These are phyloP conservation scores for Tuber brumale DNA, from an alignment of 495 filamentous ascomycete species.

Conservation along the genomic window DNA sequence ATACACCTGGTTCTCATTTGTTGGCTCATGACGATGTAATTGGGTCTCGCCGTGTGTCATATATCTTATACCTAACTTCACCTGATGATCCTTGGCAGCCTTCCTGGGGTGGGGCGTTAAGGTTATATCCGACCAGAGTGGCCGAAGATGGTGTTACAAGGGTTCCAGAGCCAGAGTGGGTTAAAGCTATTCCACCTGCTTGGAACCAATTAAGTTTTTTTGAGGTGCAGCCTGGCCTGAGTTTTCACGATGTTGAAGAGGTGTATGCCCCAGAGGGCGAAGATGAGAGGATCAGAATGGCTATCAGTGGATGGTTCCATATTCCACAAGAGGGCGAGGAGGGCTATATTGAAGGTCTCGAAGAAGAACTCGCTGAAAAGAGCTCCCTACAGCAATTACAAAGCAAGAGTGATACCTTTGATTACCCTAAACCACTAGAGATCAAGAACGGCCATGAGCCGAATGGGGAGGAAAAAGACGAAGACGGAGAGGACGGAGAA, in stretches of 20 bases:
- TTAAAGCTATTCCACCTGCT: slow-evolving; percentile 76
- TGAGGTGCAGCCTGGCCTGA: slow-evolving; percentile 91
- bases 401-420: slow-evolving; percentile 79
- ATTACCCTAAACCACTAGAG: slow-evolving; percentile 62
- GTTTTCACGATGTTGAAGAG: slow-evolving; percentile 98
- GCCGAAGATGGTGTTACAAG: slow-evolving; percentile 63
- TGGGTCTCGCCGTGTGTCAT: slow-evolving; percentile 83
- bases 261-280: slow-evolving; percentile 62
- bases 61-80: slow-evolving; percentile 93
- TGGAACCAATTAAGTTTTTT: slow-evolving; percentile 99
- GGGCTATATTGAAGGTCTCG: slow-evolving; percentile 82
- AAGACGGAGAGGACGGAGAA: slow-evolving; percentile 38
- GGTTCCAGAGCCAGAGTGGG: slow-evolving; percentile 67
- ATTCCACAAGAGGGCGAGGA: slow-evolving; percentile 94
- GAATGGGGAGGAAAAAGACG: slow-evolving; percentile 44
- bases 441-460: slow-evolving; percentile 47
- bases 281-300: slow-evolving; percentile 77
- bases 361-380: slow-evolving; percentile 76
- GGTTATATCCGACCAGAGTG: slow-evolving; percentile 74
- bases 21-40: slow-evolving; percentile 98
- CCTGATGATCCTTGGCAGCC: slow-evolving; percentile 85
- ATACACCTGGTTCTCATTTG: slow-evolving; percentile 91
- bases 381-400: slow-evolving; percentile 88
- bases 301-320: slow-evolving; percentile 99
- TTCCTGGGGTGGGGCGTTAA: slow-evolving; percentile 88